Percentiles rank a stretch among this genome's conserved stretches.
phyloP scores from a whole-genome alignment of 352 stramenopile species.

The Globisporangium polare region DNA sequence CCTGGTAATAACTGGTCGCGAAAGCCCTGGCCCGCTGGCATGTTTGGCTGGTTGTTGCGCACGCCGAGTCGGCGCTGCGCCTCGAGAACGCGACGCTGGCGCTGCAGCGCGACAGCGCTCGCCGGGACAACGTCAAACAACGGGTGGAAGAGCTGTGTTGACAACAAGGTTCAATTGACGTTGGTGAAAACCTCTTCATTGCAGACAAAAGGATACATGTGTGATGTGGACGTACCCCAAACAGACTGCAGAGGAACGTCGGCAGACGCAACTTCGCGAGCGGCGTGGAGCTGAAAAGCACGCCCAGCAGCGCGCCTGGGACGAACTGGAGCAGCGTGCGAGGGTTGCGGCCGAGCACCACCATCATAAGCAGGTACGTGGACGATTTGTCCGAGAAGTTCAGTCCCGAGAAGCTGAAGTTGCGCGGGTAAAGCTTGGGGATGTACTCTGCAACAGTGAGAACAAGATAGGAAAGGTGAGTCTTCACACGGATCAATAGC shows the following conservation, averaged over 20 bases:
- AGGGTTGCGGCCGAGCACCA: slow-evolving; percentile 67
- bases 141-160: slow-evolving; percentile 47
- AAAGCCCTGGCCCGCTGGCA: slow-evolving; percentile 54
- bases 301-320: slow-evolving; percentile 50
- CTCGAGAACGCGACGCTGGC: slow-evolving; percentile 68
- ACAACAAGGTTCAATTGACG: not conserved
- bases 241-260: slow-evolving; percentile 57
- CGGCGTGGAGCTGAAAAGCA: slow-evolving; percentile 67
- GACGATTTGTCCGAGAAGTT: slow-evolving; percentile 84
- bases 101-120: slow-evolving; percentile 56
- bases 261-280: slow-evolving; percentile 70
- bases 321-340: slow-evolving; percentile 57
- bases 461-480: not conserved
- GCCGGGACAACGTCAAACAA: slow-evolving; percentile 80
- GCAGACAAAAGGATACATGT: not conserved
- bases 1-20: slow-evolving; percentile 79
- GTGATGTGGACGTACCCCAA: slow-evolving; percentile 34
- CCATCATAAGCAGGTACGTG: slow-evolving; percentile 64
- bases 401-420: slow-evolving; percentile 54
- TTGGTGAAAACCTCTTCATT: not conserved
- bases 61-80: slow-evolving; percentile 63
- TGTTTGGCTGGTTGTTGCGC: slow-evolving; percentile 31
- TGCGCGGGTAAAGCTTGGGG: slow-evolving; percentile 64
- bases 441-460: slow-evolving; percentile 54
- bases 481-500: not conserved